Conservation (phyloP, 2,329 filamentous ascomycete species). For the Mariannaea elegans region DNA sequence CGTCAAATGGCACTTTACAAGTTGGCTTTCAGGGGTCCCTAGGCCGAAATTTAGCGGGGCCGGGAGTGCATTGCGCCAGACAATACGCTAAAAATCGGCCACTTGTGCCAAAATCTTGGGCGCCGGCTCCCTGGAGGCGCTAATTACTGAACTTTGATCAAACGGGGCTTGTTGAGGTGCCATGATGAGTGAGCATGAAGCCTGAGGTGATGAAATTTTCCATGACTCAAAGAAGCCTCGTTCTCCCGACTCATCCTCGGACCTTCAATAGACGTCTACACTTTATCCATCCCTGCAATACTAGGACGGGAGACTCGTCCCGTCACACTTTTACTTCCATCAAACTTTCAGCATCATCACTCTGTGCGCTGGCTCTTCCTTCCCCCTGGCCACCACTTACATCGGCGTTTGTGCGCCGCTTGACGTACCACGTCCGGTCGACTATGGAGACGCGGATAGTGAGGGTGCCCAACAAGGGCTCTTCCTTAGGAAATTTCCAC, state of each 20-base stretch:
- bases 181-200: constrained; percentile 39
- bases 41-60: too few species aligned
- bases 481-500: constrained; percentile 47
- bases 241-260: constrained; percentile 22
- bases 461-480: constrained; percentile 43
- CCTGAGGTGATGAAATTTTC: constrained; percentile 40
- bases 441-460: constrained; percentile 54
- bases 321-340: constrained; percentile 8
- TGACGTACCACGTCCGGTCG: constrained; percentile 21
- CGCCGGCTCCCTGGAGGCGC: constrained; percentile 28
- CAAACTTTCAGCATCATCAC: constrained; percentile 1
- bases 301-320: constrained; percentile 2
- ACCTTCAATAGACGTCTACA: constrained; percentile 3
- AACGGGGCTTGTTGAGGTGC: constrained; percentile 24
- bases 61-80: too few species aligned
- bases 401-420: constrained; percentile 29
- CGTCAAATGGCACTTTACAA: too few species aligned
- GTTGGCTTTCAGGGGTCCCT: background rate
- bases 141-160: constrained; percentile 16
- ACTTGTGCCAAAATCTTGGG: constrained; percentile 24
- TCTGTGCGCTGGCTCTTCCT: constrained; percentile 15
- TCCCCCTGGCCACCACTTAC: constrained; percentile 37
- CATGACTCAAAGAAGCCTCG: constrained; percentile 34
- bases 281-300: background rate
- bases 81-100: constrained; percentile 5